Evolutionary conservation across 164 flowering plant species (phyloP).

Genomic region (Pachysandra terminalis): DNA sequence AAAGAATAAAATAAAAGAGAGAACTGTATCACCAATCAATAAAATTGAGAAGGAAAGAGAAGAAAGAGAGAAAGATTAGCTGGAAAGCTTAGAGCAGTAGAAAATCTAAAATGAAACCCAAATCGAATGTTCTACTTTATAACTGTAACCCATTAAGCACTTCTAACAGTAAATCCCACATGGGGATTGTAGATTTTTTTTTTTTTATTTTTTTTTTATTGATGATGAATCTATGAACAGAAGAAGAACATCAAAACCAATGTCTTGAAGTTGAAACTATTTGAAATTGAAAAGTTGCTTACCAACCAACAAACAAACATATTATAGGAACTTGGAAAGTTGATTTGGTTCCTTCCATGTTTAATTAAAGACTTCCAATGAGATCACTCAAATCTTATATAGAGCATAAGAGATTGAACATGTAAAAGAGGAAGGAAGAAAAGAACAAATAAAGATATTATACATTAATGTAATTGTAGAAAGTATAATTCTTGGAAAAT

Average conservation of each 20-base stretch:
- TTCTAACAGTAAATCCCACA: too few relatives aligned
- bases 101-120: background rate
- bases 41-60: too few relatives aligned
- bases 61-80: too few relatives aligned
- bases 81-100: background rate
- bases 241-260: background rate
- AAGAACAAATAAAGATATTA: background rate
- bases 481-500: too few relatives aligned
- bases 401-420: background rate
- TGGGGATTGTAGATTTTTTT: too few relatives aligned
- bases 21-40: too few relatives aligned
- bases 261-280: background rate
- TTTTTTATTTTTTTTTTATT: too few relatives aligned
- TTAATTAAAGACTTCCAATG: background rate
- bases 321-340: background rate
- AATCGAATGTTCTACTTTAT: background rate
- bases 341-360: background rate
- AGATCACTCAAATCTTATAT: too few relatives aligned
- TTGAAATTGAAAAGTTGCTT: background rate
- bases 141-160: too few relatives aligned
- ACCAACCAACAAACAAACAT: background rate
- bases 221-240: background rate
- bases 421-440: background rate
- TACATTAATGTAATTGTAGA: too few relatives aligned
- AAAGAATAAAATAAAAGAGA: background rate